Base-by-base conservation (phyloP, 164 flowering plant species). In the Tetrastigma voinierianum region DNA sequence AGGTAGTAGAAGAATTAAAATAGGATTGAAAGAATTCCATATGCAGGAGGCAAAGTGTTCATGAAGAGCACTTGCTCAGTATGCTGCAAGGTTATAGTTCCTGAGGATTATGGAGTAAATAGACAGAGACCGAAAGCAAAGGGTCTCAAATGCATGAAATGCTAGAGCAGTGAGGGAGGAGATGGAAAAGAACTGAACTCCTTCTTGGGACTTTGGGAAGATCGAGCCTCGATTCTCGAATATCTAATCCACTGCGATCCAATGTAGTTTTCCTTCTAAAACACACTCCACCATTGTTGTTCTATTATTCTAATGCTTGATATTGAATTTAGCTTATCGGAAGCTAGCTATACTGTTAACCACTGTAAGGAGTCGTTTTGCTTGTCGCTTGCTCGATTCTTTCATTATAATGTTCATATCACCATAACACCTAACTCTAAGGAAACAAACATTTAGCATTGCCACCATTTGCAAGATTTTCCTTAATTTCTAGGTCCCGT, bases 111-210 rank as follows among this genome's bases (percentile, higher is more conserved):
- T 86, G 25, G 96, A 88, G 72, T 93, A 94, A 64, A 96, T 90
- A 86, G 57, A 82, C 79, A 3, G 98, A 94, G 80, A 88, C 89
- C n/a, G n/a, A n/a, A n/a, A n/a, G n/a, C n/a, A n/a, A 94, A 59
- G 91, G 98, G 98, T 82, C 91, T 5, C 93, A 90, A 70, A 86
- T 94, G 96, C 97, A 91, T 74, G 86, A 76, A 51, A 91, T 94
- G 96, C 78, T 91, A 46, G 83, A 72, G 47, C 86, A 82, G 58
- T 95, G 91, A 17, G 79, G 81, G 83, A 72, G 23, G 98, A 94
- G 68, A 94, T 90, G 95, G 91, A 86, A 62, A 90, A n/a, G n/a
- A 90, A 59, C 60, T 94, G 67, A 90, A 86, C 71, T n/a, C 74
- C 86, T 43, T 87, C 95, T 23, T 74, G 89, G 32, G 88, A 88